Percentiles rank a stretch among this genome's conserved stretches.
These are phyloP conservation scores for Aspergillus uvarum DNA, from an alignment of 2,329 filamentous ascomycete genomes.

Conservation along the genomic window DNA sequence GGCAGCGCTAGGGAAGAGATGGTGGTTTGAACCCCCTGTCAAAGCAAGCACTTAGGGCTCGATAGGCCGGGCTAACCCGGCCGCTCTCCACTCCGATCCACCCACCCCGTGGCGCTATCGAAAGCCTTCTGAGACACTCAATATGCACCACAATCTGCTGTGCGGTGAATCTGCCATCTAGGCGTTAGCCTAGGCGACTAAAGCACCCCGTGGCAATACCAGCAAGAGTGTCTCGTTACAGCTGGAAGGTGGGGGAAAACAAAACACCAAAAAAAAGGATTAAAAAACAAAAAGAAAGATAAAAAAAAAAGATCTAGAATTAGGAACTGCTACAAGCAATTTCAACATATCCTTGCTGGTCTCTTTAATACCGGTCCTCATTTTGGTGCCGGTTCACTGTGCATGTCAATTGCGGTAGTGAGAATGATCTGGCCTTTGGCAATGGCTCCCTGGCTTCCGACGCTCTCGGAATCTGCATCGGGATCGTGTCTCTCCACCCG, in stretches of 20 bases:
- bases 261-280: neutral
- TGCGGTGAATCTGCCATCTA: no score
- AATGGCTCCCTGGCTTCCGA: conserved; percentile 5
- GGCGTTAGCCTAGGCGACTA: no score
- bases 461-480: conserved; percentile 4
- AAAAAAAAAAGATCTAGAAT: no score
- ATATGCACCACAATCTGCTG: neutral
- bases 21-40: neutral
- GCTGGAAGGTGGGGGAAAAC: neutral
- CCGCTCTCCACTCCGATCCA: neutral
- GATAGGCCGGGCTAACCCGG: neutral
- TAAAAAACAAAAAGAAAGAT: neutral
- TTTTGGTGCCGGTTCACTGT: neutral
- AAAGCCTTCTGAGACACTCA: neutral
- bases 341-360: no score
- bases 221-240: neutral
- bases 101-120: no score
- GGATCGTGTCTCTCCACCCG: neutral
- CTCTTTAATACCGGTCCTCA: neutral
- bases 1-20: neutral
- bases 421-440: conserved; percentile 9
- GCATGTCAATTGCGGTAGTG: conserved; percentile 8
- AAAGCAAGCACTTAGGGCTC: neutral
- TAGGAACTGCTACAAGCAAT: neutral
- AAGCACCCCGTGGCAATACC: no score